Percentiles rank a stretch among this genome's conserved stretches.
phyloP scores from a whole-genome alignment of 768 basidiomycete genomes.

The Sutorius australiensis region DNA sequence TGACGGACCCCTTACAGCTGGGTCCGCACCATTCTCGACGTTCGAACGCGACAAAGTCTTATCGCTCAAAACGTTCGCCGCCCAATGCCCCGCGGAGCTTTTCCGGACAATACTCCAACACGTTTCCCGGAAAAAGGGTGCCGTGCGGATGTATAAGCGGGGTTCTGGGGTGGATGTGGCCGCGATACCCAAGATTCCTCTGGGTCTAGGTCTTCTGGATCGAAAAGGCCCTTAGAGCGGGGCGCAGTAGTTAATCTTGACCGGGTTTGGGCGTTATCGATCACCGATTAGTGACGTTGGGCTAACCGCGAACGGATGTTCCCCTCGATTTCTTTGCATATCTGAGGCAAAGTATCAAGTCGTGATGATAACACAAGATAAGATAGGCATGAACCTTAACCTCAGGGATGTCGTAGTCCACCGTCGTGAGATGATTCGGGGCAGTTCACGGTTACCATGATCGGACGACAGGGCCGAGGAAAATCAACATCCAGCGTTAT shows the following conservation, averaged over 20 bases:
- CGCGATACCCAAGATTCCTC: too few relatives aligned
- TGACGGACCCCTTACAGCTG: neutral
- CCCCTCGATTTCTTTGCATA: neutral
- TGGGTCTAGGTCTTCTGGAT: neutral
- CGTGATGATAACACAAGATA: neutral
- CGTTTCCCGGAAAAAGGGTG: constrained; percentile 1
- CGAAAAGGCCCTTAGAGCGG: neutral
- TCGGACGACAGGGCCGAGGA: neutral
- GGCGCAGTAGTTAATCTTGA: neutral
- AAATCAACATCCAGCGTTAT: neutral
- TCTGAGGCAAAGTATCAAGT: neutral
- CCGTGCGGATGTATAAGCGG: neutral
- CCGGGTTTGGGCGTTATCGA: neutral
- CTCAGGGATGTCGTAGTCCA: neutral
- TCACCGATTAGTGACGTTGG: neutral
- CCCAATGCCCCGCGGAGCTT: neutral
- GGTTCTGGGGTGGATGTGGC: neutral
- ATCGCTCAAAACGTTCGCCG: neutral
- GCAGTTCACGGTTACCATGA: neutral
- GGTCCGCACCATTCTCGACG: neutral
- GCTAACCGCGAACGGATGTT: too few relatives aligned
- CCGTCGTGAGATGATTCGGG: neutral
- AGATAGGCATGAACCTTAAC: neutral
- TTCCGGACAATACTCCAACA: neutral
- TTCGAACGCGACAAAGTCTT: neutral